These are phyloP conservation scores for Aegilops sharonensis DNA, from an alignment of 176 grass and related monocot genomes.

Conservation along the genomic window DNA sequence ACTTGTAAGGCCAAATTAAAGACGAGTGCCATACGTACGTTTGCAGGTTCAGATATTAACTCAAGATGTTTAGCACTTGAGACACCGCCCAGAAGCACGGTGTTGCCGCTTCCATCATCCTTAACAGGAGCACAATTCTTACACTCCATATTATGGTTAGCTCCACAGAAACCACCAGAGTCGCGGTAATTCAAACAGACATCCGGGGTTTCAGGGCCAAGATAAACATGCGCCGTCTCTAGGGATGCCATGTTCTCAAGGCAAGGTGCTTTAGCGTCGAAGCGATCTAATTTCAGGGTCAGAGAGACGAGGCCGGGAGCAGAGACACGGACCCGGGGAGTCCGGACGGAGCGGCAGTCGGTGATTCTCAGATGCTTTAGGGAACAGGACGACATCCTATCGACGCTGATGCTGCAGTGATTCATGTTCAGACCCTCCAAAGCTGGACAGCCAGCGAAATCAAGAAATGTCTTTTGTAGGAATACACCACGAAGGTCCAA, in stretches of 20 bases:
- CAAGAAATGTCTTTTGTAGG: background rate
- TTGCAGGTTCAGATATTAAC: background rate
- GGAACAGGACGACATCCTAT: background rate
- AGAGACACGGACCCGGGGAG: background rate
- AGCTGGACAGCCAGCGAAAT: background rate
- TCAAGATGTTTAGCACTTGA: background rate
- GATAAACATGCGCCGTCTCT: background rate
- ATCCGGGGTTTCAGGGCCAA: background rate
- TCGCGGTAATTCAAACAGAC: background rate
- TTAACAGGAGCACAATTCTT: background rate
- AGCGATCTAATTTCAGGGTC: background rate
- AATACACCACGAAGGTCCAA: background rate
- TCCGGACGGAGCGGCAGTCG: accelerated
- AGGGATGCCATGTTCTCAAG: background rate
- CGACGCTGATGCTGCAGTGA: background rate
- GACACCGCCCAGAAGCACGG: slow-evolving; percentile 15
- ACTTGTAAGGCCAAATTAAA: background rate
- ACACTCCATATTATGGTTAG: background rate
- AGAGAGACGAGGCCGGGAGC: background rate
- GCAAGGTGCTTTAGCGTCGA: background rate
- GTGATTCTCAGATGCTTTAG: background rate
- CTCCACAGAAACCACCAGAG: background rate
- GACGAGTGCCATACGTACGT: background rate
- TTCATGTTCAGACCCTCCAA: background rate
- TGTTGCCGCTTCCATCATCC: background rate